A percentile compares a stretch with the other conserved stretches of the same genome.
phyloP scores from a whole-genome alignment of 805 yeast species.

The Saturnispora gosingensis region DNA sequence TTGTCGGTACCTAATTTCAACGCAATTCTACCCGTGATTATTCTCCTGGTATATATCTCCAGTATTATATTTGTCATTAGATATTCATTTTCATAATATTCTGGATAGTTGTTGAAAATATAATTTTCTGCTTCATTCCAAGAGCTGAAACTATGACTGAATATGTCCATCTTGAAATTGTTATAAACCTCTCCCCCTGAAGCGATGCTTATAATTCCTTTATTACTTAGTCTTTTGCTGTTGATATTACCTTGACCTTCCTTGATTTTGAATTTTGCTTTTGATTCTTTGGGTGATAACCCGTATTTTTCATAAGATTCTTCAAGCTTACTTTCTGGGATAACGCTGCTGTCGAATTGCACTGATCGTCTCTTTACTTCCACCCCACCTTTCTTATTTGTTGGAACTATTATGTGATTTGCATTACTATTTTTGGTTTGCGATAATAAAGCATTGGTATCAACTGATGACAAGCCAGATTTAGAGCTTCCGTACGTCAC shows the following conservation, averaged over 20 bases:
- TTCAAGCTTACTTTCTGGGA: conserved; percentile 2
- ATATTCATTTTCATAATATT: conserved; percentile 19
- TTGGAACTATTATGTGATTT: neutral
- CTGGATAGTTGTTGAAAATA: conserved; percentile 14
- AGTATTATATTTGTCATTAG: conserved; percentile 21
- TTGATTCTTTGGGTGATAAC: neutral
- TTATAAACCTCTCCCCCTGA: conserved; percentile 21
- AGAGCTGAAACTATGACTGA: conserved; percentile 8
- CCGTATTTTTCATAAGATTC: conserved; percentile 6
- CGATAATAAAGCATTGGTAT: conserved; percentile 4
- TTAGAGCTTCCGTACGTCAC: neutral
- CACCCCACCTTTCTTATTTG: conserved; percentile 7
- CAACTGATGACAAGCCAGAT: conserved; percentile 8
- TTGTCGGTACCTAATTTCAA: conserved; percentile 19
- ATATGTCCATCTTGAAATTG: conserved; percentile 14
- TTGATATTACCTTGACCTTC: neutral
- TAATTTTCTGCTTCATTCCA: conserved; percentile 15
- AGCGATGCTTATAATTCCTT: conserved; percentile 23
- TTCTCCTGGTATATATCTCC: conserved; percentile 26
- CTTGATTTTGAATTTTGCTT: neutral
- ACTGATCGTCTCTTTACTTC: conserved; percentile 1
- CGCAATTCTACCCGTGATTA: conserved; percentile 25
- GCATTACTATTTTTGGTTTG: neutral
- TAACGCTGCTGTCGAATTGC: neutral
- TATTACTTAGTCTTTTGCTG: conserved; percentile 15